These are phyloP conservation scores for Russula earlei DNA, from an alignment of 768 basidiomycete species.

Conservation along the genomic window DNA sequence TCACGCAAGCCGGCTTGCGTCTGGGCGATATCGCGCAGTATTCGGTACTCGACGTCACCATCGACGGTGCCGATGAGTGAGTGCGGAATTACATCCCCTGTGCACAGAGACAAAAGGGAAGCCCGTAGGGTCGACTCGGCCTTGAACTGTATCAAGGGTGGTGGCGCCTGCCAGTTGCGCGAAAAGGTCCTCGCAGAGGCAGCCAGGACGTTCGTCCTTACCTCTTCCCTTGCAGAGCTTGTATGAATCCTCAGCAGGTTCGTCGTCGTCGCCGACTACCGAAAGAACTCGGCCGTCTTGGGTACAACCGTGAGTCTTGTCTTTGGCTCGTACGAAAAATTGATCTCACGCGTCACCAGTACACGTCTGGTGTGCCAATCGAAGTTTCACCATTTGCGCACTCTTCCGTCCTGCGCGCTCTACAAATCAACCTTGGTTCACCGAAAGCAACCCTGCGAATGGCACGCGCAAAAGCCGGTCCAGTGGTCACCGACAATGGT, in stretches of 20 bases:
- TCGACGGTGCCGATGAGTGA: conserved; percentile 96
- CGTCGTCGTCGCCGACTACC: conserved; percentile 88
- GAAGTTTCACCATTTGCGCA: conserved; percentile 98
- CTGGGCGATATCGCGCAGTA: conserved; percentile 89
- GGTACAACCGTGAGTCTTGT: conserved; percentile 63
- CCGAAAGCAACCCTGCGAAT: conserved; percentile 77
- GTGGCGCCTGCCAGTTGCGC: conserved; percentile 90
- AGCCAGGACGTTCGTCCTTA: conserved; percentile 58
- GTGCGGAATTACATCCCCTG: conserved; percentile 23
- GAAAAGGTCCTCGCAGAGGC: conserved; percentile 98
- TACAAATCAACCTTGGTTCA: conserved; percentile 48
- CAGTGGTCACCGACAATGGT: conserved; percentile 93
- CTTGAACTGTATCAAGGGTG: conserved; percentile 94
- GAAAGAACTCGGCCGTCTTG: conserved; percentile 80
- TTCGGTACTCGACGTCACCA: conserved; percentile 86
- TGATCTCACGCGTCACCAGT: conserved; percentile 38
- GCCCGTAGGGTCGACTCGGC: conserved; percentile 66
- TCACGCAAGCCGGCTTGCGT: conserved; percentile 64
- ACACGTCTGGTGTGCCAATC: conserved; percentile 81
- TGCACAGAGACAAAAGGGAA: not conserved
- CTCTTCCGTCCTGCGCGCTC: conserved; percentile 69
- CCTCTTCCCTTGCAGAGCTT: not conserved
- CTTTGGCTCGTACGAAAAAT: not conserved
- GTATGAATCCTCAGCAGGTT: conserved; percentile 39
- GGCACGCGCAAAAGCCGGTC: conserved; percentile 90